Percentiles rank a stretch among this genome's conserved stretches.
These are phyloP conservation scores for Mycena rebaudengoi DNA, from an alignment of 768 basidiomycete genomes.

Conservation along the genomic window DNA sequence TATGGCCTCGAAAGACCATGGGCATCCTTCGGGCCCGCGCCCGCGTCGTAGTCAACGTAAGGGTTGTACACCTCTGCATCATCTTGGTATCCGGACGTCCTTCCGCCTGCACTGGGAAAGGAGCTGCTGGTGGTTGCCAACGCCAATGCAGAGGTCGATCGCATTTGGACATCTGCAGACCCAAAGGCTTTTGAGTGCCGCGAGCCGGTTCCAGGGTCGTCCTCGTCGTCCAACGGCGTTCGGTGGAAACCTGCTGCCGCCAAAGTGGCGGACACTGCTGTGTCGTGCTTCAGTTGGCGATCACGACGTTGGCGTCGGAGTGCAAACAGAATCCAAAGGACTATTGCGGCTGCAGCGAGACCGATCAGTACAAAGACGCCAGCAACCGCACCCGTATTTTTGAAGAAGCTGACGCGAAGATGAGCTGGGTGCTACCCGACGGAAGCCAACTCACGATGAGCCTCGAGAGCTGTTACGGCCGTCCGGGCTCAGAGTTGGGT, in stretches of 20 bases:
- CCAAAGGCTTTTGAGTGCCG: conserved; percentile 34
- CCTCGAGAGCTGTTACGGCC: conserved; percentile 44
- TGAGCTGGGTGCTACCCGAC: background rate
- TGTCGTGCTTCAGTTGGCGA: conserved; percentile 70
- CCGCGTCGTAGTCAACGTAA: conserved; percentile 56
- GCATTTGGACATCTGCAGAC: conserved; percentile 50
- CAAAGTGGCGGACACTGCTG: conserved; percentile 74
- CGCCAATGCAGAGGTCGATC: conserved; percentile 47
- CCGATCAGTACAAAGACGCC: conserved; percentile 93
- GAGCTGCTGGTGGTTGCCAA: conserved; percentile 36
- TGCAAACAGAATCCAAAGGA: conserved; percentile 77
- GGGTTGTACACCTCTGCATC: conserved; percentile 56
- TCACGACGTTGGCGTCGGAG: conserved; percentile 71
- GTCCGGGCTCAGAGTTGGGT: conserved; percentile 73
- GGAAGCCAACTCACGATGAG: conserved; percentile 57
- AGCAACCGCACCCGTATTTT: conserved; percentile 88
- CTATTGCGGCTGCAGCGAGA: conserved; percentile 73
- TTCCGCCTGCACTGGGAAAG: conserved; percentile 37
- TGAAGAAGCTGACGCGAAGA: conserved; percentile 74
- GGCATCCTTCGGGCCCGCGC: conserved; percentile 43
- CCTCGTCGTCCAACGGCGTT: conserved; percentile 72
- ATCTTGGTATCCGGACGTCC: conserved; percentile 49
- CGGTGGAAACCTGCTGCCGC: conserved; percentile 78
- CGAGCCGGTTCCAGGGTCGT: conserved; percentile 47
- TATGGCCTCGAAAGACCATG: conserved; percentile 58